These are phyloP conservation scores for Fusarium gaditjirri DNA, from an alignment of 2,329 filamentous ascomycete species.

Conservation along the genomic window DNA sequence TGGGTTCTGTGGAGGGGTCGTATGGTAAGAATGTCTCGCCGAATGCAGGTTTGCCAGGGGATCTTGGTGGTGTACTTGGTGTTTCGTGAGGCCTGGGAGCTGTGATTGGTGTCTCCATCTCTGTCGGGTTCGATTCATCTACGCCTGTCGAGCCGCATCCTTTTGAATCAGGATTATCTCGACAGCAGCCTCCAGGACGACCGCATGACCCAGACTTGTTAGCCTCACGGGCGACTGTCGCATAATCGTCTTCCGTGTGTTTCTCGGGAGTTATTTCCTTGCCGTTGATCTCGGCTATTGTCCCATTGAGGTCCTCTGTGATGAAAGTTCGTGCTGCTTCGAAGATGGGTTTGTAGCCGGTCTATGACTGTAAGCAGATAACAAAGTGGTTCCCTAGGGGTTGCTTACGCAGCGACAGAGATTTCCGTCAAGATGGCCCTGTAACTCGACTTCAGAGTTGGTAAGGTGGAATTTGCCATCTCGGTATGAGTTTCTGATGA, in stretches of 20 bases:
- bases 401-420: background rate
- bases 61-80: background rate
- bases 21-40: background rate
- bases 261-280: background rate
- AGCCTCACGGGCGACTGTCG: background rate
- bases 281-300: background rate
- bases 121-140: background rate
- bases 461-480: background rate
- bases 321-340: slow-evolving; percentile 3
- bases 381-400: rapidly evolving
- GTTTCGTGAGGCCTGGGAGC: background rate
- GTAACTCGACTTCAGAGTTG: background rate
- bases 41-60: background rate
- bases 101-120: background rate
- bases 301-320: slow-evolving; percentile 2
- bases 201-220: background rate
- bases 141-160: background rate
- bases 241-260: background rate
- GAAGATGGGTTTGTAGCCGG: slow-evolving; percentile 3
- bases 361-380: background rate
- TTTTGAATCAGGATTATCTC: background rate
- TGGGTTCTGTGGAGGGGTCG: background rate
- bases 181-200: background rate
- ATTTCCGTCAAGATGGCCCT: background rate
- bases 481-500: slow-evolving; percentile 1